Evolutionary conservation across 306 rosid species (phyloP).

Genomic region (Glycine tomentella): DNA sequence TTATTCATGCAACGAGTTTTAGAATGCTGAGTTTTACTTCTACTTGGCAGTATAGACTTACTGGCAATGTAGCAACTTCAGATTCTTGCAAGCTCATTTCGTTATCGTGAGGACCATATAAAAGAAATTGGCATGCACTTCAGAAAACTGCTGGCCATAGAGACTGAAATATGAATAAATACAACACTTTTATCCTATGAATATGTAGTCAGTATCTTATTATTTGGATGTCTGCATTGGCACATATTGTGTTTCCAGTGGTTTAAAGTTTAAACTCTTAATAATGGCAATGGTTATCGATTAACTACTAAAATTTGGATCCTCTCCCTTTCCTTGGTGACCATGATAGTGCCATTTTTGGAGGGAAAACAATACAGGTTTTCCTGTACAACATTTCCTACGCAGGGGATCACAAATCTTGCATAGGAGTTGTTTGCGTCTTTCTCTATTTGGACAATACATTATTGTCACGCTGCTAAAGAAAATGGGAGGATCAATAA

Average conservation of each 20-base stretch:
- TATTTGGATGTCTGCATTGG: constrained; percentile 25
- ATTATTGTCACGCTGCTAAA: neutral
- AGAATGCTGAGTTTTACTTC: constrained; percentile 3
- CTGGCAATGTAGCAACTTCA: no score
- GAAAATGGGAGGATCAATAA: neutral
- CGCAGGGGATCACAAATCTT: neutral
- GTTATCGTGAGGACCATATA: neutral
- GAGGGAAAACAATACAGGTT: neutral
- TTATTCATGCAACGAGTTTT: neutral
- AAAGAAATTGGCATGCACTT: neutral
- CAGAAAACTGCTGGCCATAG: neutral
- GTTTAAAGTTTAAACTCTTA: constrained; percentile 37
- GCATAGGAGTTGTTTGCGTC: constrained; percentile 2
- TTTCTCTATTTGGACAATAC: neutral
- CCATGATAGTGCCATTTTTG: neutral
- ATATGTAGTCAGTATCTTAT: constrained; percentile 14
- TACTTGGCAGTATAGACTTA: no score
- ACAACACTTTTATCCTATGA: constrained; percentile 7
- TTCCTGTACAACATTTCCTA: neutral
- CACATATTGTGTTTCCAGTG: constrained; percentile 1
- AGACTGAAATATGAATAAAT: neutral
- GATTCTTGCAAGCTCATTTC: constrained; percentile 21
- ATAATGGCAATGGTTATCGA: neutral
- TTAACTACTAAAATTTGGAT: neutral
- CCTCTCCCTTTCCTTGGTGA: constrained; percentile 7